Evolutionary conservation across 345 rosid species (phyloP), one percentile per base, ranked within the genome.

Genomic region (Sonneratia caseolaris): DNA sequence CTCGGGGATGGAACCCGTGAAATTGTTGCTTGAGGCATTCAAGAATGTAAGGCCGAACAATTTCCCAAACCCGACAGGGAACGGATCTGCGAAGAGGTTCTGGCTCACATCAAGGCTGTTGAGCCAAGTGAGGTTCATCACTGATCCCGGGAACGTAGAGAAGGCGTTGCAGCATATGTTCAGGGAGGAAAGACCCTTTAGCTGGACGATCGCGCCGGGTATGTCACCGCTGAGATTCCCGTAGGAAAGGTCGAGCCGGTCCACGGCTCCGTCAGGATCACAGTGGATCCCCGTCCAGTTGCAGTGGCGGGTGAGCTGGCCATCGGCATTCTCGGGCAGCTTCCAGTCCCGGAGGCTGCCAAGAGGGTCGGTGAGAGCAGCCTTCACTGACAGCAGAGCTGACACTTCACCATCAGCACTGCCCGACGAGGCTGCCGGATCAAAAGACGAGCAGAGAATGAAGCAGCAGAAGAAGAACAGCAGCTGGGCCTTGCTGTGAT

Each of bases 211-310:
- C 4, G 83, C 86, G 64, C 86, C 89, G 0, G 98, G 84, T 48
- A 91, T 73, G 35, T 32, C 72, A 1, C 98, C 95, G 7, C 86
- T 89, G 48, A 94, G 91, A 81, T 94, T 94, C 95, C 84, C 81
- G 66, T 75, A 81, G 4, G 97, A 89, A 37, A 94, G 84, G 78
- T 94, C 93, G 36, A 91, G 93, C 78, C 65, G 79, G 76, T 88
- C 93, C 35, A 91, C 91, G 37, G 71, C 78, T 45, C 96, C 97
- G 62, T 77, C 66, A 7, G 86, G 81, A 77, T 80, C 85, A 86
- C 97, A 91, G 81, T 75, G 51, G 49, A 91, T 90, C 76, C 98
- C 97, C 14, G 90, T 87, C 97, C 98, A 94, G 57, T 86, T 85
- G 72, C 98, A 94, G 53, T 86, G 90, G 69, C 69, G 73, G 32